Conservation (phyloP, 1,284 basidiomycete genomes). For the Agaricales sp. region DNA sequence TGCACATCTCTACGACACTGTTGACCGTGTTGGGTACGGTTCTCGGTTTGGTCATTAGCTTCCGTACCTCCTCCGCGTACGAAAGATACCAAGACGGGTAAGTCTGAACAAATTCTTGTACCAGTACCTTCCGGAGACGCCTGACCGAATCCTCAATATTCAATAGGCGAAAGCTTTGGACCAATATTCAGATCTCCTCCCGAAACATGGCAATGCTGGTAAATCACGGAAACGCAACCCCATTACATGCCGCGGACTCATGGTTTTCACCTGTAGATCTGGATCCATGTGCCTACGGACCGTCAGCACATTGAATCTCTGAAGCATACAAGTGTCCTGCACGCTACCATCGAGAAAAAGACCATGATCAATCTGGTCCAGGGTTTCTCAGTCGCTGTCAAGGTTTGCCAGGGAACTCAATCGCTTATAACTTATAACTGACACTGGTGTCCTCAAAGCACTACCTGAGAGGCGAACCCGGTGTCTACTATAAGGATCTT, state of each 20-base stretch:
- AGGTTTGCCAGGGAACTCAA: conserved; percentile 25
- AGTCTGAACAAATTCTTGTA: not conserved
- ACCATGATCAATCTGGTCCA: conserved; percentile 64
- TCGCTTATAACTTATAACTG: conserved; percentile 15
- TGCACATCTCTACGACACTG: not conserved
- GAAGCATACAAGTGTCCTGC: conserved; percentile 27
- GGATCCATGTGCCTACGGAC: conserved; percentile 48
- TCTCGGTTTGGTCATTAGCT: conserved; percentile 60
- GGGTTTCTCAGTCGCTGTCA: conserved; percentile 52
- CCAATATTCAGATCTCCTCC: conserved; percentile 41
- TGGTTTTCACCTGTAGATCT: conserved; percentile 30
- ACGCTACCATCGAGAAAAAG: conserved; percentile 60
- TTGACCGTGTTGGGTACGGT: conserved; percentile 49
- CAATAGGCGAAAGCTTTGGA: conserved; percentile 56
- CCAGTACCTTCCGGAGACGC: not conserved
- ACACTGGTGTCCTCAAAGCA: conserved; percentile 36
- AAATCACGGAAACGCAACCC: conserved; percentile 8
- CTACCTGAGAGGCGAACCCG: conserved; percentile 50
- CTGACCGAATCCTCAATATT: conserved; percentile 26
- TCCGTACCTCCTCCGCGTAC: conserved; percentile 58
- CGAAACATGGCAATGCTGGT: conserved; percentile 47
- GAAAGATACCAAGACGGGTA: conserved; percentile 38
- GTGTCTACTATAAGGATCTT: conserved; percentile 55
- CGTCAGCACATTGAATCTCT: conserved; percentile 26
- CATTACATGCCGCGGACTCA: not conserved